Conservation (phyloP, 345 rosid species). For the Raphanus raphanistrum region DNA sequence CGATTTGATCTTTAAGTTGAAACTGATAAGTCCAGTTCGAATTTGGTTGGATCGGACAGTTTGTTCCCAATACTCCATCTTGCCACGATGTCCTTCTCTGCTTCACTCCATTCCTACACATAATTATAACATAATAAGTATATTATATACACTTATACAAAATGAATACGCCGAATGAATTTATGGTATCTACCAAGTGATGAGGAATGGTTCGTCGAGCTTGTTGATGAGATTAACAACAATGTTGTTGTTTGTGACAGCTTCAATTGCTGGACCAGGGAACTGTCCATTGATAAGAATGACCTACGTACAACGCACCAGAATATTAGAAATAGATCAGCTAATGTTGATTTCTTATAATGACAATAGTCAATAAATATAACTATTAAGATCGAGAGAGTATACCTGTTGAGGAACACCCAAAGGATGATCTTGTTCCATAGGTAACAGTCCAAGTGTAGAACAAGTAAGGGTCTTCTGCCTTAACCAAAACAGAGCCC, state of each 20-base stretch:
- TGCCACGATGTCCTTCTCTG: conserved; percentile 79
- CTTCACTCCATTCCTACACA: conserved; percentile 68
- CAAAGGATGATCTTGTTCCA: conserved; percentile 58
- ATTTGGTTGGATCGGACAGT: conserved; percentile 79
- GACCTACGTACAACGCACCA: conserved; percentile 46
- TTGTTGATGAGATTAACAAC: conserved; percentile 67
- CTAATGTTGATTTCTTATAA: not conserved
- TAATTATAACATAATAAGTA: not conserved
- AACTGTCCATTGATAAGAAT: conserved; percentile 80
- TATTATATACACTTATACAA: not conserved
- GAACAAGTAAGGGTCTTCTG: conserved; percentile 61
- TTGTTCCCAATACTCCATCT: conserved; percentile 87
- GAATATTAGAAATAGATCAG: not conserved
- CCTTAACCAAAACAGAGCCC: conserved; percentile 36
- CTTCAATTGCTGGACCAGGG: conserved; percentile 89
- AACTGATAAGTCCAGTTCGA: conserved; percentile 80
- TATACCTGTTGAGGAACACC: conserved; percentile 45
- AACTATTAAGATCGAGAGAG: not conserved
- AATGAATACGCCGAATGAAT: not conserved
- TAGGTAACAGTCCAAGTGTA: conserved; percentile 68
- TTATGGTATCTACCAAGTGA: conserved; percentile 59
- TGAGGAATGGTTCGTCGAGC: conserved; percentile 72
- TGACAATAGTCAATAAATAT: not conserved
- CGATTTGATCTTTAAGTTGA: conserved; percentile 84
- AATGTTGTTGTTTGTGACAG: conserved; percentile 73